Percentiles rank a stretch among this genome's conserved stretches.
phyloP scores from a whole-genome alignment of 2,329 filamentous ascomycete genomes.

The Aspergillus caelatus region DNA sequence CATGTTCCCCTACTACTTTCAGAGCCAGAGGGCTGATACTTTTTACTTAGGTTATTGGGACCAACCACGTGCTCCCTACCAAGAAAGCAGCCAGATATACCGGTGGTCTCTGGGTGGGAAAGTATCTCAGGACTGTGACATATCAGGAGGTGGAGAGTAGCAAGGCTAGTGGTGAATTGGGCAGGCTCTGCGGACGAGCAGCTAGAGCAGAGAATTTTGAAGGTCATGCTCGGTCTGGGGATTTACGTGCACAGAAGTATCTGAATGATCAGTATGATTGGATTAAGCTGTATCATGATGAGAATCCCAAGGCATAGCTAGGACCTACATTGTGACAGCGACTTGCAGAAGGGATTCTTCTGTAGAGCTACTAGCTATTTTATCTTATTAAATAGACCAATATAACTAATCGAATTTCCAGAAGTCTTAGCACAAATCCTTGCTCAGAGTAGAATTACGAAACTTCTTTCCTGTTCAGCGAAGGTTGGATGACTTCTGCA shows the following conservation, averaged over 20 bases:
- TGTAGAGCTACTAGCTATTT: neutral
- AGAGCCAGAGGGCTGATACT: neutral
- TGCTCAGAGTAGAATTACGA: neutral
- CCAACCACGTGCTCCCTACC: constrained; percentile 59
- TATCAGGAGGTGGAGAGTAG: constrained; percentile 54
- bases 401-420: neutral
- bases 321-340: too few relatives aligned
- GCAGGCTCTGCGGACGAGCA: constrained; percentile 52
- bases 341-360: too few relatives aligned
- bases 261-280: constrained; percentile 48
- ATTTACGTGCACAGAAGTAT: constrained; percentile 50
- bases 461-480: neutral
- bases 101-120: constrained; percentile 59
- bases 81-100: constrained; percentile 53
- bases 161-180: constrained; percentile 52
- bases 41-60: constrained; percentile 50
- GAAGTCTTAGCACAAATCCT: neutral
- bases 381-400: neutral
- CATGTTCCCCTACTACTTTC: neutral
- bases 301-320: neutral
- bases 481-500: neutral
- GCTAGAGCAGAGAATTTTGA: constrained; percentile 57
- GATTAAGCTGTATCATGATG: constrained; percentile 33
- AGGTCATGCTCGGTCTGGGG: constrained; percentile 56
- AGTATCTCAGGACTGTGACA: constrained; percentile 55